A percentile compares a stretch with the other conserved stretches of the same genome.
Evolutionary conservation across 2,329 filamentous ascomycete species (phyloP).

Genomic region (Aureobasidium mangrovei): DNA sequence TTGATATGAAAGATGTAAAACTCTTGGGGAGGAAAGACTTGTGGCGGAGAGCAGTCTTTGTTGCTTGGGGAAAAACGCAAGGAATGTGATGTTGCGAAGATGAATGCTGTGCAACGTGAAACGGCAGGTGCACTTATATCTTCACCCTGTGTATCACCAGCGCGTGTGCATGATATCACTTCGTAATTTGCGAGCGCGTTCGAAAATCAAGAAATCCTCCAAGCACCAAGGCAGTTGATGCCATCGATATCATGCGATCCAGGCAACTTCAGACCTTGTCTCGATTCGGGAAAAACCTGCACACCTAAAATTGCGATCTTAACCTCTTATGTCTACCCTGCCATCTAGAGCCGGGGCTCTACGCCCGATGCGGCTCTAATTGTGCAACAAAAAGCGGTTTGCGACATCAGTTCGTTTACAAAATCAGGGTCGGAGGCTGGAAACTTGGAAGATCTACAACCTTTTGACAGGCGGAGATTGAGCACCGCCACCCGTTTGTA

Average conservation of each 20-base stretch:
- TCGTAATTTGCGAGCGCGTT: neutral
- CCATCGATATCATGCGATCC: neutral
- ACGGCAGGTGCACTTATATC: slow-evolving; percentile 12
- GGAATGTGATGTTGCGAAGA: slow-evolving; percentile 5
- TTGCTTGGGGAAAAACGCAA: neutral
- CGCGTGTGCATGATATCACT: slow-evolving; percentile 4
- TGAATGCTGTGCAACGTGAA: slow-evolving; percentile 1
- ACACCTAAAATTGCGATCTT: neutral
- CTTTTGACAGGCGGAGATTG: slow-evolving; percentile 8
- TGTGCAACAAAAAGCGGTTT: neutral
- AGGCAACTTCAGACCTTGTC: neutral
- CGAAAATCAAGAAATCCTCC: slow-evolving; percentile 3
- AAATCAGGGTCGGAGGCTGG: neutral
- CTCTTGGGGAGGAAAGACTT: neutral
- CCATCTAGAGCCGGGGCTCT: neutral
- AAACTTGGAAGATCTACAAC: slow-evolving; percentile 12
- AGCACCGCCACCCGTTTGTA: neutral
- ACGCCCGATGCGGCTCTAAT: neutral
- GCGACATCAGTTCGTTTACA: slow-evolving; percentile 1
- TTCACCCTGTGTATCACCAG: neutral
- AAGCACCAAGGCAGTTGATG: slow-evolving; percentile 3
- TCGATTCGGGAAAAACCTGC: slow-evolving; percentile 6
- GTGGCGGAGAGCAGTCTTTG: neutral
- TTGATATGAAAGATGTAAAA: neutral
- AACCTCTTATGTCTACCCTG: neutral